Conservation (phyloP, 441 rosid species). For the Manihot esculenta region DNA sequence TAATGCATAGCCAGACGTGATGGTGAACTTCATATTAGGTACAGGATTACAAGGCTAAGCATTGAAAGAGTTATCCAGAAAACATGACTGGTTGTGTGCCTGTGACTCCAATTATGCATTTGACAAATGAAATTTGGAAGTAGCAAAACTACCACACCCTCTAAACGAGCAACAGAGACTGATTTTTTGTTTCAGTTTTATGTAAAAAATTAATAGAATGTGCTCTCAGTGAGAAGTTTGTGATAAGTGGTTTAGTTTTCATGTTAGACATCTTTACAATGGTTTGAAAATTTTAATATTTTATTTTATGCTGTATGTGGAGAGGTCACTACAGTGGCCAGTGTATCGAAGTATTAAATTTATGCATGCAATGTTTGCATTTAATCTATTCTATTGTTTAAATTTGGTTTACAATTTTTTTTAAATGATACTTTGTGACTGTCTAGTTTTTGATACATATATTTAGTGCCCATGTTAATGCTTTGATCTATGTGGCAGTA, state of each 20-base stretch:
- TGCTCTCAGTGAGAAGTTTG: neutral
- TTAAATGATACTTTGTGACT: neutral
- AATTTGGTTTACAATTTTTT: neutral
- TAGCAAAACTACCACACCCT: no score
- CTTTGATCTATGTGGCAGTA: neutral
- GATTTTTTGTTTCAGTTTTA: neutral
- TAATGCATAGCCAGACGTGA: no score
- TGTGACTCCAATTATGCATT: no score
- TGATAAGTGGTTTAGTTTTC: neutral
- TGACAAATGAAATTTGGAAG: no score
- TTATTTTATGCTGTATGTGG: neutral
- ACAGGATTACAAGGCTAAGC: no score
- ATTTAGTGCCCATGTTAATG: neutral
- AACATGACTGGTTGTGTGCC: no score
- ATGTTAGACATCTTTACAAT: neutral
- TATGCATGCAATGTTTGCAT: neutral
- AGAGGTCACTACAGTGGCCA: neutral
- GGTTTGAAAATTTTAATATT: neutral
- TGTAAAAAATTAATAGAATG: neutral
- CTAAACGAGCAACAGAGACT: neutral
- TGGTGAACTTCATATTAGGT: no score
- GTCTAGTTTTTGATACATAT: neutral
- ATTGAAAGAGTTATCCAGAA: no score
- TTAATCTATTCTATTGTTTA: neutral
- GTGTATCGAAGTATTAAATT: neutral